Base-by-base conservation (phyloP, 2,329 filamentous ascomycete genomes). In the Paraphaeosphaeria sporulosa region DNA sequence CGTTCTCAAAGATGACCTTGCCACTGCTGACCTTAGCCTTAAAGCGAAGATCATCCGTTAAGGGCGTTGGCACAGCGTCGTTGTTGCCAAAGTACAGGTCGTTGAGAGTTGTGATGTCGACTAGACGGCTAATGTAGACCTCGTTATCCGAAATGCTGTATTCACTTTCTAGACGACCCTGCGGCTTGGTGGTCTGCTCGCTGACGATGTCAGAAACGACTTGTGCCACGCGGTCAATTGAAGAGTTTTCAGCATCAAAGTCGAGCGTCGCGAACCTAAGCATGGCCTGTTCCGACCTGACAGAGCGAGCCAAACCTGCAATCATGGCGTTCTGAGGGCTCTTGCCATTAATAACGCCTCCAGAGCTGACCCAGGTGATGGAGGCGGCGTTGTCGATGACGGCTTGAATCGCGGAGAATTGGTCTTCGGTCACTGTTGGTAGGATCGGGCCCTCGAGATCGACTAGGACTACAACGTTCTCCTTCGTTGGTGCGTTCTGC, bases 91-190 rank as follows among this genome's bases (percentile, higher is more conserved):
- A 25, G 19, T 21, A 53, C 25, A 17, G 4, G 10, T 42, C 17
- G 21, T 53, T 53, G 19, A 53, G 30, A 5, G 15, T 25, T 8
- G 30, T 17, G 50, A 19, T 40, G 7, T n/a, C 13, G 13, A 42
- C 17, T 15, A 53, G 50, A 9, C 50, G 50, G 21, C 50, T 40
- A 25, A 53, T 53, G 34, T 53, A 53, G 12, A 53, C 52, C n/a
- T 42, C 9, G 15, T 43, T 40, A n/a, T 55, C 12, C 4, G 34
- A 38, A 13, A 55, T 36, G 40, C 21, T 44, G 40, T 55, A 55
- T n/a, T 55, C 52, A 13, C 36, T 44, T 55, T 55, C 52, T 10
- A 17, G n/a, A 7, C 23, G 34, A 13, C 12, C 40, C 25, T 46
- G 15, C 19, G 43, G 12, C 23, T 17, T 47, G 9, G 7, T 23